phyloP scores from a whole-genome alignment of 2,329 filamentous ascomycete genomes.

The Trichoderma sp. region DNA sequence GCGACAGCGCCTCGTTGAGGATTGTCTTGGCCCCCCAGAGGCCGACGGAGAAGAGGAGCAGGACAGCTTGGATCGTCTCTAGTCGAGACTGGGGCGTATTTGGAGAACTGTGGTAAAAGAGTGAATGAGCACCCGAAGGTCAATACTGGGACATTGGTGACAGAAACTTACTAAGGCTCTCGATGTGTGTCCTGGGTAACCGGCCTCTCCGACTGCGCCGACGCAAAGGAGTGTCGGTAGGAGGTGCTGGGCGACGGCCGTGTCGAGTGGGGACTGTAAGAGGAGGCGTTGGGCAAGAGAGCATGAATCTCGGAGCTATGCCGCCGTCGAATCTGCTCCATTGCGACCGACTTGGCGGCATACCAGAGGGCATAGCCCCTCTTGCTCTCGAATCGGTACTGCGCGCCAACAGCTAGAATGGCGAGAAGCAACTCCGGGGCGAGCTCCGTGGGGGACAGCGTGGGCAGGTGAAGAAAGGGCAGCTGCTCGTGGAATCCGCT shows the following conservation, averaged over 20 bases:
- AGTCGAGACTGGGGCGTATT: conserved; percentile 62
- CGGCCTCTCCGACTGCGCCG: conserved; percentile 59
- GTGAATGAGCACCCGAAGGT: neutral
- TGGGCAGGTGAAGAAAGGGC: conserved; percentile 67
- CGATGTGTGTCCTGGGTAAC: conserved; percentile 61
- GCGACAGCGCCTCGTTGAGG: conserved; percentile 59
- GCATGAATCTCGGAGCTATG: conserved; percentile 61
- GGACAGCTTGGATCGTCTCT: conserved; percentile 66
- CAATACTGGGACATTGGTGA: too few species aligned
- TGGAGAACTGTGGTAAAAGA: conserved; percentile 48
- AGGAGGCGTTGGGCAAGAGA: conserved; percentile 57
- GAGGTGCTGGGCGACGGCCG: conserved; percentile 60
- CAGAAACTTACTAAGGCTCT: conserved; percentile 57
- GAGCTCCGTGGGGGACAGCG: conserved; percentile 63
- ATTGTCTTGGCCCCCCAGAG: conserved; percentile 65
- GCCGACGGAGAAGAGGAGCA: conserved; percentile 62
- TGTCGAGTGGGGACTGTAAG: conserved; percentile 63
- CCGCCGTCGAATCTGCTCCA: conserved; percentile 61
- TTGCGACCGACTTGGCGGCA: conserved; percentile 59
- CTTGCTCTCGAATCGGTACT: conserved; percentile 65
- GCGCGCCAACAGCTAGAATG: conserved; percentile 67
- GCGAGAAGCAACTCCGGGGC: conserved; percentile 69
- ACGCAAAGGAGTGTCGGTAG: conserved; percentile 61
- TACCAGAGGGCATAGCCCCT: conserved; percentile 64
- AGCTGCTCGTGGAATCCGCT: conserved; percentile 64